Evolutionary conservation across 1,284 basidiomycete species (phyloP).

Genomic region (Pyrrhoderma lamaoense): DNA sequence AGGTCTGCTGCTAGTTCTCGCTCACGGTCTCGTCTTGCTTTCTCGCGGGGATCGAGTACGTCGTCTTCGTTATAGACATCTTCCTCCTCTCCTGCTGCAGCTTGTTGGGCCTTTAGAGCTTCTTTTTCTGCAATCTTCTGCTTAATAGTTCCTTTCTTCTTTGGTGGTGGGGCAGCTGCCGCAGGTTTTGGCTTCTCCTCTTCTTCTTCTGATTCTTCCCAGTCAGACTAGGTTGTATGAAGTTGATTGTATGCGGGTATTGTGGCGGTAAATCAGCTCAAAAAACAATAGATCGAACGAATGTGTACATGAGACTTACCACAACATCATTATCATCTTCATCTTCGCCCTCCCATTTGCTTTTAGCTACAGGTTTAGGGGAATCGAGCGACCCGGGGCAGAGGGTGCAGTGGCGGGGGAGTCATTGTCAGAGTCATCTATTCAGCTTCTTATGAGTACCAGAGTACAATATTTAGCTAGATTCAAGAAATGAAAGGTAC

Average conservation of each 20-base stretch:
- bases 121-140: slow-evolving; percentile 87
- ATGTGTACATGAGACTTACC: slow-evolving; percentile 23
- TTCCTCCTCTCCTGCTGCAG: slow-evolving; percentile 28
- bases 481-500: slow-evolving; percentile 28
- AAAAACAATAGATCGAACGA: background rate
- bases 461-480: too few species aligned
- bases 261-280: background rate
- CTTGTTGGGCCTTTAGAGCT: slow-evolving; percentile 49
- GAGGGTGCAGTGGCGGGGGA: slow-evolving; percentile 30
- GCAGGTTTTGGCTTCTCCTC: slow-evolving; percentile 43
- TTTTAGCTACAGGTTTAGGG: slow-evolving; percentile 41
- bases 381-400: slow-evolving; percentile 33
- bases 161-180: slow-evolving; percentile 47
- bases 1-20: slow-evolving; percentile 80
- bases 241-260: slow-evolving; percentile 21
- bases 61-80: slow-evolving; percentile 68
- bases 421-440: slow-evolving; percentile 48
- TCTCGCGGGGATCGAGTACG: slow-evolving; percentile 73
- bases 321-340: slow-evolving; percentile 54
- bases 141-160: slow-evolving; percentile 89
- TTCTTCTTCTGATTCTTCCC: slow-evolving; percentile 79
- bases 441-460: slow-evolving; percentile 22
- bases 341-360: slow-evolving; percentile 85
- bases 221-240: slow-evolving; percentile 65
- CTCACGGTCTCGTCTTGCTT: slow-evolving; percentile 68